Base-by-base conservation (phyloP, 257 asterid genomes). In the Eustoma russellianum region DNA sequence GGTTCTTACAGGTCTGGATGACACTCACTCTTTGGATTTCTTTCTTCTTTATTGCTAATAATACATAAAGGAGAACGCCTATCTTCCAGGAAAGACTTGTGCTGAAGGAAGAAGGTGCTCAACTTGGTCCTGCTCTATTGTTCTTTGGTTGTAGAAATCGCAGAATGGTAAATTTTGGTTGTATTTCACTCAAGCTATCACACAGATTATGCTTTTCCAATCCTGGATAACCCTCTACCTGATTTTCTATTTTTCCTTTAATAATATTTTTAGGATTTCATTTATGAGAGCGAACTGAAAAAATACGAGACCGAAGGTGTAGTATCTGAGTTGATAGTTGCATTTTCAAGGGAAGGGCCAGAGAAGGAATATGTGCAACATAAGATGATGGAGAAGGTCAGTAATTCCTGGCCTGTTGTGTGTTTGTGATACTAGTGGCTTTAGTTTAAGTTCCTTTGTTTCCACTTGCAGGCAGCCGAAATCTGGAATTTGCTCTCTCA, bases 91-190 rank as follows among this genome's bases (percentile, higher is more conserved):
- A 83, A 75, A 76, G 94, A 52, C 57, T 65, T 52, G 85, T 77
- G 34, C 64, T 81, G 65, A 81, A 81, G 62, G 74, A 67, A 64
- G 77, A 70, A 34, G 87, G 87, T 3, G 74, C 71, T 53, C 76
- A 74, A 74, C 87, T 83, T 68, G 90, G 94, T 49, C 87, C 84
- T 50, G 85, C 90, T 62, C 24, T 78, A 17, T 47, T 83, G 52
- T 83, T 80, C 66, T 83, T 83, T 9, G 94, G 94, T 41, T 83
- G 94, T 65, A 74, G 94, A 80, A 83, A 83, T 62, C 82, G 86
- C 47, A 68, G 75, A 64, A 75, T 79, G 88, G 93, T 80, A 67
- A 63, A 47, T 24, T 48, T 28, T 33, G 5, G n/a, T 14, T 46
- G 51, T 45, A 18, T n/a, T 48, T 55, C 33, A n/a, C 46, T n/a